Evolutionary conservation across 2,329 filamentous ascomycete species (phyloP).

Genomic region (Aphanocladium album): DNA sequence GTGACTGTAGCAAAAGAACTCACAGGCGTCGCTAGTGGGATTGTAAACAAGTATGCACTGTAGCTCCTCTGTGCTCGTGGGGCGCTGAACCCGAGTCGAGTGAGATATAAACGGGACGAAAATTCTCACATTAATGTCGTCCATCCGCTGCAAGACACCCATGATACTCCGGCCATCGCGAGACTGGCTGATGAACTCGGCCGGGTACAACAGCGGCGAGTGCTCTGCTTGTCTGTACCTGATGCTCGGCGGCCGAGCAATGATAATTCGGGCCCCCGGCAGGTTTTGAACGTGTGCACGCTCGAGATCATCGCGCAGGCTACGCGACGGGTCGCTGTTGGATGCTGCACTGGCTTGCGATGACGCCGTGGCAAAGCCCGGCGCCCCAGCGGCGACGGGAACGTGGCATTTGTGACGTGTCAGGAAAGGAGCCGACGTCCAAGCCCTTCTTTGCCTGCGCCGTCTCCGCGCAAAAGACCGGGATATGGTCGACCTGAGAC

Average conservation of each 20-base stretch:
- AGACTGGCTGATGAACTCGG: not conserved
- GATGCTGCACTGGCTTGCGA: not conserved
- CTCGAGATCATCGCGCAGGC: not conserved
- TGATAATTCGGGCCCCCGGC: constrained; percentile 5
- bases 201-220: not conserved
- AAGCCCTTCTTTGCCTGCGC: too few species aligned
- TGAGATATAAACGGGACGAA: not conserved
- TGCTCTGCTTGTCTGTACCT: not conserved
- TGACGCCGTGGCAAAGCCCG: not conserved
- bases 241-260: constrained; percentile 1
- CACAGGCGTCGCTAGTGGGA: not conserved
- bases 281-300: not conserved
- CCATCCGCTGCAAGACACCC: not conserved
- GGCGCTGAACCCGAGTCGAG: too few species aligned
- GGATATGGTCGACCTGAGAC: not conserved
- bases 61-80: not conserved
- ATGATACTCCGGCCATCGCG: constrained; percentile 4
- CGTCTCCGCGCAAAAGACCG: not conserved
- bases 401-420: too few species aligned
- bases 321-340: not conserved
- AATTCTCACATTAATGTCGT: not conserved
- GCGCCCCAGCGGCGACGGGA: not conserved
- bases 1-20: constrained; percentile 4
- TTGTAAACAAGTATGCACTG: not conserved
- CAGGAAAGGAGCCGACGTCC: too few species aligned